Conservation (phyloP, 169 alveolate species). For the Eimeria necatrix region DNA sequence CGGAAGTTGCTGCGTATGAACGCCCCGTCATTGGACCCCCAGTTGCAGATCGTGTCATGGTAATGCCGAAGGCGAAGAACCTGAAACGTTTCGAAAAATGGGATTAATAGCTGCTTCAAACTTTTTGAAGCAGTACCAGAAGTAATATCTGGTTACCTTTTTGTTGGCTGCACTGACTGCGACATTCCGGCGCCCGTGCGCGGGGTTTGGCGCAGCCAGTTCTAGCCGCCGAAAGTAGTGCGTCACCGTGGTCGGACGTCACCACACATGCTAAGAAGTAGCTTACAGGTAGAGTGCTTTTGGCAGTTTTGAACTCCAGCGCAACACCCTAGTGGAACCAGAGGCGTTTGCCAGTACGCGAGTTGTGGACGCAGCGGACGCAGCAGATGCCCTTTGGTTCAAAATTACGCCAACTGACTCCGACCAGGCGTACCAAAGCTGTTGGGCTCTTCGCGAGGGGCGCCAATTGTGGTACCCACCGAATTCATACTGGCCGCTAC, state of each 20-base stretch:
- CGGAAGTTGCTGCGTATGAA: slow-evolving; percentile 57
- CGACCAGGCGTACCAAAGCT: background rate
- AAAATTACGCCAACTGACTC: slow-evolving; percentile 3
- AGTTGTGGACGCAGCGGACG: slow-evolving; percentile 63
- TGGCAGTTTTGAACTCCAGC: slow-evolving; percentile 63
- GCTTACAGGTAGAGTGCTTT: slow-evolving; percentile 76
- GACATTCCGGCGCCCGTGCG: background rate
- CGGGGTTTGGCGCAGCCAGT: slow-evolving; percentile 44
- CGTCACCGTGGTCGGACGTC: slow-evolving; percentile 43
- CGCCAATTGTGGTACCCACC: background rate
- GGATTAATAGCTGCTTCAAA: slow-evolving; percentile 43
- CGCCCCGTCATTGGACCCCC: slow-evolving; percentile 46
- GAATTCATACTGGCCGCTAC: no score
- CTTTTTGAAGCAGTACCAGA: slow-evolving; percentile 59
- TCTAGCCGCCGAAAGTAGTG: slow-evolving; percentile 59
- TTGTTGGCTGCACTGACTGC: slow-evolving; percentile 31
- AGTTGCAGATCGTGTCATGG: slow-evolving; percentile 44
- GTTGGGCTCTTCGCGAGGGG: background rate
- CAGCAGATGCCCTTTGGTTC: slow-evolving; percentile 49
- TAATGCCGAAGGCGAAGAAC: slow-evolving; percentile 58
- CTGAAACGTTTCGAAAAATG: slow-evolving; percentile 33
- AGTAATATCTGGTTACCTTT: background rate
- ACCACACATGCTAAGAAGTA: slow-evolving; percentile 55
- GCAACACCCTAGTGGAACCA: slow-evolving; percentile 57
- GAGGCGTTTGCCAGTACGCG: slow-evolving; percentile 67